Percentiles rank a stretch among this genome's conserved stretches.
phyloP scores from a whole-genome alignment of 768 basidiomycete genomes.

The Pulveroboletus sp. region DNA sequence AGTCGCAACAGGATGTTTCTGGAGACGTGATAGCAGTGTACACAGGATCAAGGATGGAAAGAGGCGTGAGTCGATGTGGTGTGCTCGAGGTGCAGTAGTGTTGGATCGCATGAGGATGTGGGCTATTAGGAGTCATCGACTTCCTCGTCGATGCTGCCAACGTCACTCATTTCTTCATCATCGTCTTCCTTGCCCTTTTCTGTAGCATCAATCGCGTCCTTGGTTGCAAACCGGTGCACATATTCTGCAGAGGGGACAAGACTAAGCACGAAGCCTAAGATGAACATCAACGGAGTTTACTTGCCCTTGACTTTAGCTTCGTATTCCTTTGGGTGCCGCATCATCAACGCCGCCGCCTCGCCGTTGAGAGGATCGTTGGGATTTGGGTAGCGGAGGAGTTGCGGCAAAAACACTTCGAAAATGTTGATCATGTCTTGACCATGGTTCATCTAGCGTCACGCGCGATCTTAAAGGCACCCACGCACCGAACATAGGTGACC shows the following conservation, averaged over 20 bases:
- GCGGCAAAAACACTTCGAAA: constrained; percentile 96
- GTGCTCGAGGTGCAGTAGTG: constrained; percentile 9
- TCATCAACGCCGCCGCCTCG: constrained; percentile 93
- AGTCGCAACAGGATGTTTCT: constrained; percentile 12
- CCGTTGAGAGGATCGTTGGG: constrained; percentile 98
- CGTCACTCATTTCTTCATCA: constrained; percentile 84
- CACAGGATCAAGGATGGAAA: constrained; percentile 8
- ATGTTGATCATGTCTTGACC: constrained; percentile 96
- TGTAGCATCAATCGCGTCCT: constrained; percentile 80
- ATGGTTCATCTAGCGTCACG: constrained; percentile 2
- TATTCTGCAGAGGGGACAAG: constrained; percentile 57
- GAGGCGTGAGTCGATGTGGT: constrained; percentile 5
- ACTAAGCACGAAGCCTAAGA: constrained; percentile 3
- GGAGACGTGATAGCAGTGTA: constrained; percentile 14
- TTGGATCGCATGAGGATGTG: neutral
- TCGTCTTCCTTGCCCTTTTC: constrained; percentile 58
- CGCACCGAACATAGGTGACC: constrained; percentile 99
- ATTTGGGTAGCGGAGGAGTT: constrained; percentile 95
- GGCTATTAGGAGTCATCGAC: constrained; percentile 36
- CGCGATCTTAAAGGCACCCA: constrained; percentile 10
- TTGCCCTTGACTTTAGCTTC: constrained; percentile 89
- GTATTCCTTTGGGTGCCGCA: constrained; percentile 97
- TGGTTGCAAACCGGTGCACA: constrained; percentile 90
- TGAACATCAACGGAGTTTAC: constrained; percentile 13
- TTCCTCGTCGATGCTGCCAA: constrained; percentile 76